Evolutionary conservation across 2,329 filamentous ascomycete species (phyloP).

Genomic region (Thelonectria rubi): DNA sequence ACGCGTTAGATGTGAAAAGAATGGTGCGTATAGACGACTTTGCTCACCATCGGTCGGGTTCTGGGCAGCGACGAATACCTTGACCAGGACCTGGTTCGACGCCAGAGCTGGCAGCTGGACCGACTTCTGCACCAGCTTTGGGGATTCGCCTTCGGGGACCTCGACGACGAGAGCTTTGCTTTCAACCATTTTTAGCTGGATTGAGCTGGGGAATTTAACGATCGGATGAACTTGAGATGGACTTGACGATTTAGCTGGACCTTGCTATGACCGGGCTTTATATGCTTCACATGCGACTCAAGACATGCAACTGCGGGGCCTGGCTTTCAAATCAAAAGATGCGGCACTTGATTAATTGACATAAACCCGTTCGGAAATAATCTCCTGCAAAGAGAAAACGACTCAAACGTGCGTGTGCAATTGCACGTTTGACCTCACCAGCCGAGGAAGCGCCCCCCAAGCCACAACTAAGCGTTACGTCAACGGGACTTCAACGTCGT

Average conservation of each 20-base stretch:
- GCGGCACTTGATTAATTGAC: no score
- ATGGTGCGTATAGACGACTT: neutral
- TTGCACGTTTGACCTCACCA: no score
- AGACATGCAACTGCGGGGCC: slow-evolving; percentile 1
- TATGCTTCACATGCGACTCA: neutral
- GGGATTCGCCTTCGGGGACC: slow-evolving; percentile 27
- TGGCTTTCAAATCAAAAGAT: slow-evolving; percentile 7
- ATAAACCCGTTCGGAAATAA: no score
- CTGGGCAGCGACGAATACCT: slow-evolving; percentile 37
- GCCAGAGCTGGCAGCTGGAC: slow-evolving; percentile 24
- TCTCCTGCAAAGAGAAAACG: no score
- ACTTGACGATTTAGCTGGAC: no score
- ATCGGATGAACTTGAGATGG: neutral
- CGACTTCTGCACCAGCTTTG: slow-evolving; percentile 28
- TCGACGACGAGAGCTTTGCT: slow-evolving; percentile 32
- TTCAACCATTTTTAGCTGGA: slow-evolving; percentile 18
- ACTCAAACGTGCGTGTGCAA: no score
- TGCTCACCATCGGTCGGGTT: slow-evolving; percentile 41
- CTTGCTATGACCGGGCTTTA: no score
- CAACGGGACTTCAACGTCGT: no score
- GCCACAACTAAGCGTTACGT: no score
- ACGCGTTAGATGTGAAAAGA: slow-evolving; percentile 1
- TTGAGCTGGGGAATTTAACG: neutral
- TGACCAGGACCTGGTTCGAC: slow-evolving; percentile 38
- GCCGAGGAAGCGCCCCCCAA: no score